Base-by-base conservation (phyloP, 2,329 filamentous ascomycete species). In the Cladosporium sp. region DNA sequence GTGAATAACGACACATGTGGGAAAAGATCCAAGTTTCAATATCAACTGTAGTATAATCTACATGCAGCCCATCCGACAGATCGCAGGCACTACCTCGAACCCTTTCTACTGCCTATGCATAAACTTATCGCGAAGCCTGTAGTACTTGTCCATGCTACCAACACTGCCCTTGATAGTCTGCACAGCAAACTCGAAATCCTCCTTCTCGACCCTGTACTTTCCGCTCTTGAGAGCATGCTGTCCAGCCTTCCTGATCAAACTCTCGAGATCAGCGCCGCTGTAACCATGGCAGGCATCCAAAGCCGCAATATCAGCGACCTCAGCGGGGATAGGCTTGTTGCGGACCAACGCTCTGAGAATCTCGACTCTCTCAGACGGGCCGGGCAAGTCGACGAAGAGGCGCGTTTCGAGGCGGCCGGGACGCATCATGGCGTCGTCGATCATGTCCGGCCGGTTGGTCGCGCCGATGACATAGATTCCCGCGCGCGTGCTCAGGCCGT, bases 401-500 rank as follows among this genome's bases (percentile, higher is more conserved):
- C 90, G 86, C 0, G 90, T 94, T 69, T 93, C 94, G 1, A 99
- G 84, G 29, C 95, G 89, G 0, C 95, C 95, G 0, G 95, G 94
- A 1, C 95, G 89, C 12, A 98, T 85, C 88, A 99, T 96, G 1
- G 95, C 95, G 1, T 92, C 89, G 76, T 99, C 95, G 71, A 99
- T 98, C 81, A 97, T 96, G 75, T 98, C 94, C 0, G 94, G 94
- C 0, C 95, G 84, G 77, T 99, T 99, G 2, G 95, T 98, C 0
- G 95, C 95, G 28, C 91, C 95, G 66, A 99, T 92, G 18, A 99
- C 90, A 77, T 95, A 98, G 68, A 99, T 93, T 18, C 94, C 94
- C 56, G 88, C 85, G 44, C 95, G 87, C 70, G 87, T 89, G 68
- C 86, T 88, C 7, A 96, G 85, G 60, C 95, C 95, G 74, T 99